A percentile compares a stretch with the other conserved stretches of the same genome.
Evolutionary conservation across 768 basidiomycete genomes (phyloP).

Genomic region (Hortiboletus campestris): DNA sequence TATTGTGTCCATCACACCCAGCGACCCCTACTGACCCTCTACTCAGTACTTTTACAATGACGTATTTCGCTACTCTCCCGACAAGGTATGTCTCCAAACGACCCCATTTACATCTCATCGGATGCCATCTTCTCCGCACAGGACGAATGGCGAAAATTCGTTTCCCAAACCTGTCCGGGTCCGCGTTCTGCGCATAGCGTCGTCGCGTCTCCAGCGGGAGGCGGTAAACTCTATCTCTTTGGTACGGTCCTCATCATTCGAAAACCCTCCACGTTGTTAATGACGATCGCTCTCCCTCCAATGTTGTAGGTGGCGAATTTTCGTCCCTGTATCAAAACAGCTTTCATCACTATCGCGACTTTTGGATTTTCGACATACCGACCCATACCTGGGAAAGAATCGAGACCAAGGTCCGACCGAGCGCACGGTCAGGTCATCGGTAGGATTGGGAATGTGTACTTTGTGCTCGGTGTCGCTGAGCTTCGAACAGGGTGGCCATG

Average conservation of each 20-base stretch:
- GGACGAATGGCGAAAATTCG: constrained; percentile 89
- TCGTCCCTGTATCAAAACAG: constrained; percentile 79
- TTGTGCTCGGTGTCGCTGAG: background rate
- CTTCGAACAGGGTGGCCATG: constrained; percentile 65
- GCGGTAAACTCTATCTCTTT: constrained; percentile 84
- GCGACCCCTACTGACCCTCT: background rate
- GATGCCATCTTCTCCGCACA: constrained; percentile 17
- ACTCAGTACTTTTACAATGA: constrained; percentile 82
- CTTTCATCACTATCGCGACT: constrained; percentile 87
- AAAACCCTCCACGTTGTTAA: background rate
- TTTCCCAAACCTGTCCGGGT: constrained; percentile 82
- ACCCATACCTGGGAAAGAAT: constrained; percentile 85
- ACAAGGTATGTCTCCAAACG: constrained; percentile 48
- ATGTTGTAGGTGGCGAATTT: constrained; percentile 70
- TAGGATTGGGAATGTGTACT: constrained; percentile 18
- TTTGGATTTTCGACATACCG: constrained; percentile 82
- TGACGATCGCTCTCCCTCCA: background rate
- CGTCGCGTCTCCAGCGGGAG: constrained; percentile 68
- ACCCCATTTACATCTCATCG: background rate
- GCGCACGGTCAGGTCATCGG: constrained; percentile 82
- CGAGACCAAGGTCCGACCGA: constrained; percentile 79
- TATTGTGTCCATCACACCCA: background rate
- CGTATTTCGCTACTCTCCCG: constrained; percentile 81
- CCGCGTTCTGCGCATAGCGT: constrained; percentile 88
- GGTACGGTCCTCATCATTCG: constrained; percentile 39